Percentiles rank a stretch among this genome's conserved stretches.
Evolutionary conservation across 2,329 filamentous ascomycete genomes (phyloP).

Genomic region (Metarhizium rileyi): DNA sequence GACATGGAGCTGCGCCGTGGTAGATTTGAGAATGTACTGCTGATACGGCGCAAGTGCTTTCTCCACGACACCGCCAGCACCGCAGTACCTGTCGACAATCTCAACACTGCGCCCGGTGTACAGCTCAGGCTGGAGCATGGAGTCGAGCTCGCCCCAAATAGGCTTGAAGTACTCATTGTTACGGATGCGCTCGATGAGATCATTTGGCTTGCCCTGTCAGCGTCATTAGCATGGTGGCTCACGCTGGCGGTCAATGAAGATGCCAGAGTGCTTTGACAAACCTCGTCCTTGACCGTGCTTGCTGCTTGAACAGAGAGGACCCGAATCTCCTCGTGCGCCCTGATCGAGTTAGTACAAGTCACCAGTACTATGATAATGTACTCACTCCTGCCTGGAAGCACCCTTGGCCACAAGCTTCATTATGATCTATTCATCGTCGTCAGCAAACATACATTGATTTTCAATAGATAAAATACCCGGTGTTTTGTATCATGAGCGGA

Average conservation of each 20-base stretch:
- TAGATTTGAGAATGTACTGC: conserved; percentile 17
- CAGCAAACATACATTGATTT: no score
- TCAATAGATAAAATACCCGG: no score
- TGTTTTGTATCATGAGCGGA: no score
- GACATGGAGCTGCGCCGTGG: background rate
- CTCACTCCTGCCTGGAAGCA: conserved; percentile 65
- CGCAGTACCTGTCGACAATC: conserved; percentile 37
- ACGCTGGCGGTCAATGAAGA: no score
- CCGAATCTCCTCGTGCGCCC: conserved; percentile 77
- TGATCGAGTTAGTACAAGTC: no score
- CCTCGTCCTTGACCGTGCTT: conserved; percentile 44
- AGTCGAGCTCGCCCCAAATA: conserved; percentile 59
- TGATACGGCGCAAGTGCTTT: conserved; percentile 28
- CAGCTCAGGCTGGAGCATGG: conserved; percentile 52
- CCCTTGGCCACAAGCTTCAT: conserved; percentile 69
- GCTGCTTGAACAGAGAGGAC: conserved; percentile 71
- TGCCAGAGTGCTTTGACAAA: no score
- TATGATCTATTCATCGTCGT: conserved; percentile 52
- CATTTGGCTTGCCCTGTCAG: conserved; percentile 68
- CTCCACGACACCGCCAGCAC: conserved; percentile 27
- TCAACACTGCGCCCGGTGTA: conserved; percentile 33
- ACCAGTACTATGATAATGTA: no score
- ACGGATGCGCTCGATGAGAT: conserved; percentile 71
- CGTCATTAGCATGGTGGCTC: no score
- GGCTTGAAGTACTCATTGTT: conserved; percentile 64